A percentile compares a stretch with the other conserved stretches of the same genome.
phyloP scores from a whole-genome alignment of 768 basidiomycete genomes.

The Boletus edulis region DNA sequence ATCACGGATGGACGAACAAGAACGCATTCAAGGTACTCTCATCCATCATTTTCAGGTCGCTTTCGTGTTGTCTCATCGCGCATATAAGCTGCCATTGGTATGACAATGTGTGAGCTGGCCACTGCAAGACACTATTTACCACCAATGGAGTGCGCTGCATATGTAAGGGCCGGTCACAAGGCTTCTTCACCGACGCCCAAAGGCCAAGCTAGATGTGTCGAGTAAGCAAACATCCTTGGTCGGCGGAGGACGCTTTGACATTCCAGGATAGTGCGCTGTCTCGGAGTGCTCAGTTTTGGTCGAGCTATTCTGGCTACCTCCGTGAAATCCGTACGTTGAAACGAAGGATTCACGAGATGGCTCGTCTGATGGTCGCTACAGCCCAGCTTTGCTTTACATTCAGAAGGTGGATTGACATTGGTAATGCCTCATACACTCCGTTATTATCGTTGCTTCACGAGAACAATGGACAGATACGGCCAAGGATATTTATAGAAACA shows the following conservation, averaged over 20 bases:
- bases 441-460: constrained; percentile 7
- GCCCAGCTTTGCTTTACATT: constrained; percentile 78
- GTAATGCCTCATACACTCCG: constrained; percentile 34
- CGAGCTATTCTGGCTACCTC: constrained; percentile 81
- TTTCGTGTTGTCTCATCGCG: constrained; percentile 9
- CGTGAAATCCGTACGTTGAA: constrained; percentile 67
- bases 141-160: constrained; percentile 59
- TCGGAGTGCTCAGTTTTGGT: constrained; percentile 81
- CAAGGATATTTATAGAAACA: constrained; percentile 63
- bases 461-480: constrained; percentile 49
- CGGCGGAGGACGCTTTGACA: constrained; percentile 2
- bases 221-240: constrained; percentile 34
- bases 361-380: constrained; percentile 32
- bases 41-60: neutral
- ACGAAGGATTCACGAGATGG: constrained; percentile 3
- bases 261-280: constrained; percentile 55
- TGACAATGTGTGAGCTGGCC: constrained; percentile 79
- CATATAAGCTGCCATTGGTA: constrained; percentile 64
- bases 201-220: constrained; percentile 48
- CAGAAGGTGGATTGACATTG: constrained; percentile 72
- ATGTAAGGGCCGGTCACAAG: constrained; percentile 4
- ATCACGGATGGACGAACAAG: constrained; percentile 57
- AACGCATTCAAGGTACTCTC: constrained; percentile 54
- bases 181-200: constrained; percentile 8
- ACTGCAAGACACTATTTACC: constrained; percentile 66